A percentile compares a stretch with the other conserved stretches of the same genome.
These are phyloP conservation scores for Mycena haematopus DNA, from an alignment of 768 basidiomycete genomes.

Conservation along the genomic window DNA sequence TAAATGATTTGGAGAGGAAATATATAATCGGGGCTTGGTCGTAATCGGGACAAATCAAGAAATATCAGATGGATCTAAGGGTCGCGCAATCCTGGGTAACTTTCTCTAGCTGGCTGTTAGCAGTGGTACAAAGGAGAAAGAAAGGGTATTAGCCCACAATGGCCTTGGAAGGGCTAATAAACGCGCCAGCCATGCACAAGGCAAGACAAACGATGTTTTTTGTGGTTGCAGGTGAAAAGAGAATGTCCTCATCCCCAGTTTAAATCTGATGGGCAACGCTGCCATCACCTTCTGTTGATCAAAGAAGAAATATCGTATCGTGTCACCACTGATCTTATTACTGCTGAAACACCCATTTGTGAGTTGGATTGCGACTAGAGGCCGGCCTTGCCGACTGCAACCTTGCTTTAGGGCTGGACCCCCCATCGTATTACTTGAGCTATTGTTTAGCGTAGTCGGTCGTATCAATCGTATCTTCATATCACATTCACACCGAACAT, in stretches of 20 bases:
- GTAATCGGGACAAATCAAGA: constrained; percentile 22
- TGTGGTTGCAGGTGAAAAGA: background rate
- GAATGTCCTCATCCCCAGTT: background rate
- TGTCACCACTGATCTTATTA: constrained; percentile 7
- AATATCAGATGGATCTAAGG: constrained; percentile 28
- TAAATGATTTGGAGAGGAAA: constrained; percentile 28
- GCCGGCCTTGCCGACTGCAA: too few relatives aligned
- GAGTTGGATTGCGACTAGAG: too few relatives aligned
- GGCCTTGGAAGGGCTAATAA: background rate
- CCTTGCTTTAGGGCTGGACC: too few relatives aligned
- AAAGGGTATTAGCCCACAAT: background rate
- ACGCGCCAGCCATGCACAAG: too few relatives aligned
- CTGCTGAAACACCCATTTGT: background rate
- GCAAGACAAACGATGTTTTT: too few relatives aligned
- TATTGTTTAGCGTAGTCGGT: too few relatives aligned
- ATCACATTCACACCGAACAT: too few relatives aligned
- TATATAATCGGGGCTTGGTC: constrained; percentile 3
- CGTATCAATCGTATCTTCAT: too few relatives aligned
- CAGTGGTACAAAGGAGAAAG: background rate
- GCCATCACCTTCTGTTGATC: too few relatives aligned
- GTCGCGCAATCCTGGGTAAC: constrained; percentile 21
- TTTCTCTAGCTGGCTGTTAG: background rate
- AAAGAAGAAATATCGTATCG: too few relatives aligned
- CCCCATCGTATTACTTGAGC: too few relatives aligned
- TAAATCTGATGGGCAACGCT: background rate